Evolutionary conservation across 169 alveolate genomes (phyloP).

Genomic region (Amoebophrya sp.): DNA sequence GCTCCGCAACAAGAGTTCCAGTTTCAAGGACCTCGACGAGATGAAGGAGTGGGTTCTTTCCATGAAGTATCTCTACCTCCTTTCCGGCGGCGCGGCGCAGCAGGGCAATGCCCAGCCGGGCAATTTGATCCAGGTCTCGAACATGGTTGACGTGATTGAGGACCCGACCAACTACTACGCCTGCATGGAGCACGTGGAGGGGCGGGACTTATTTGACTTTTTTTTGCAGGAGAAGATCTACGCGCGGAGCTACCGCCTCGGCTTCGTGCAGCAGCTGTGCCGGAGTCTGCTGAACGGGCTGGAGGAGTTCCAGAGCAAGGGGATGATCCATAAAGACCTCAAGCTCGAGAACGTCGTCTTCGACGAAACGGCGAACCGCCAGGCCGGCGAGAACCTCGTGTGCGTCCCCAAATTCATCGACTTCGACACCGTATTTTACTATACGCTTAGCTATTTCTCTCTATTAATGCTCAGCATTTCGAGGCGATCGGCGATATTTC

Average conservation of each 20-base stretch:
- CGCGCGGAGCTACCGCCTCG: neutral
- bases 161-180: neutral
- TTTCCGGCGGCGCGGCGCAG: neutral
- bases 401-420: neutral
- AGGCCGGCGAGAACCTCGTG: neutral
- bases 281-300: neutral
- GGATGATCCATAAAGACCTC: neutral
- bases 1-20: neutral
- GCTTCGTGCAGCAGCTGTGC: neutral
- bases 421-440: neutral
- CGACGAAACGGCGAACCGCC: neutral
- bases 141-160: neutral
- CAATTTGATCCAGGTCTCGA: neutral
- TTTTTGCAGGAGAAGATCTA: neutral
- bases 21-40: neutral
- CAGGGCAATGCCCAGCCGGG: no score
- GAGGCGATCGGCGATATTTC: no score
- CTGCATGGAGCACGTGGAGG: neutral
- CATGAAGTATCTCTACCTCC: neutral
- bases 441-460: no score
- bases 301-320: neutral
- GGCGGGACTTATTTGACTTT: neutral
- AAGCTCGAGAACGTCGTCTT: neutral
- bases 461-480: no score
- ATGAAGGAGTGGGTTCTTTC: neutral